These are phyloP conservation scores for Nepenthes alata DNA, from an alignment of 179 eudicot genomes.

Conservation along the genomic window DNA sequence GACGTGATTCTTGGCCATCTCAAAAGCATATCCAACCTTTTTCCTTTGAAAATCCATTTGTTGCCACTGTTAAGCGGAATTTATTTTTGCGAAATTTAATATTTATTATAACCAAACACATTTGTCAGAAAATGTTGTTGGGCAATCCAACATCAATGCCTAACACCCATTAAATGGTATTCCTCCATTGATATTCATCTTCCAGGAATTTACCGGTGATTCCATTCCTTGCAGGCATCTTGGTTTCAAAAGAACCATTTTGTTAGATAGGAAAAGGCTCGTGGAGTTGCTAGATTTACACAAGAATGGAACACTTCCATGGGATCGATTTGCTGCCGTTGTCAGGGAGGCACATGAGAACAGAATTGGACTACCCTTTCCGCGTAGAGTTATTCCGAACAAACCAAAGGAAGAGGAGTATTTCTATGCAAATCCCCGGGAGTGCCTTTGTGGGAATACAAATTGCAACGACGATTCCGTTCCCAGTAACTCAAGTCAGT, in stretches of 20 bases:
- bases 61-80: too few relatives aligned
- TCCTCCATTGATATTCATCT: too few relatives aligned
- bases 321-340: constrained; percentile 53
- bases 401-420: constrained; percentile 97
- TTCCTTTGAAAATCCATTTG: too few relatives aligned
- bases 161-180: too few relatives aligned
- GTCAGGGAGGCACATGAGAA: constrained; percentile 44
- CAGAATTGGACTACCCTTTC: constrained; percentile 67
- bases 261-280: constrained; percentile 57
- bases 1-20: too few relatives aligned
- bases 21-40: too few relatives aligned
- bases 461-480: constrained; percentile 29
- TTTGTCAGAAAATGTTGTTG: too few relatives aligned
- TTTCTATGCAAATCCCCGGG: constrained; percentile 86
- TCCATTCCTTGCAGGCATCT: constrained; percentile 44
- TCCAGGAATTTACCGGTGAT: too few relatives aligned
- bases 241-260: constrained; percentile 65
- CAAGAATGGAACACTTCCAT: constrained; percentile 57
- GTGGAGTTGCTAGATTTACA: constrained; percentile 65
- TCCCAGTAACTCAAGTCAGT: neutral
- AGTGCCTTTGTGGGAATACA: constrained; percentile 60
- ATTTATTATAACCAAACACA: too few relatives aligned
- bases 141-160: too few relatives aligned
- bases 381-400: constrained; percentile 50
- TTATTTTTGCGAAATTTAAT: too few relatives aligned